Conservation (phyloP, 1,284 basidiomycete genomes). For the Sporisorium graminicola region DNA sequence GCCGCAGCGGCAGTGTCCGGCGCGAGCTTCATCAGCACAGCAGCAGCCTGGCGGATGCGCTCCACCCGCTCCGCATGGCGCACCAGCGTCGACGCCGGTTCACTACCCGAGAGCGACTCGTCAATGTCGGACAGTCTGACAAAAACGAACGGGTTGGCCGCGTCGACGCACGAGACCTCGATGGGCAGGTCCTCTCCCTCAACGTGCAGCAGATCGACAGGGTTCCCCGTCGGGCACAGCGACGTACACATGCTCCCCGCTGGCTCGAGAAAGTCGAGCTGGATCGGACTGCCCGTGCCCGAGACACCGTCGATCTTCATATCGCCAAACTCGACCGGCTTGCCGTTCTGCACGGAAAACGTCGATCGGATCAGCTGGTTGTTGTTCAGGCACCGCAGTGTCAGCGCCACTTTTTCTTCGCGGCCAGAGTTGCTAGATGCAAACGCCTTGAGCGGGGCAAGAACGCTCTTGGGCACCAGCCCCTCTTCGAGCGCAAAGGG, state of each 20-base stretch:
- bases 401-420: conserved; percentile 8
- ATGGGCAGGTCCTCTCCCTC: conserved; percentile 24
- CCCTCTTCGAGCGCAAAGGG: conserved; percentile 33
- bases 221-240: conserved; percentile 38
- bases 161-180: conserved; percentile 50
- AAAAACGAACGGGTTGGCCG: conserved; percentile 59
- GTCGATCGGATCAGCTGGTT: conserved; percentile 16
- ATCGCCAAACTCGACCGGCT: conserved; percentile 40
- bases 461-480: not conserved
- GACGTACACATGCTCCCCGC: conserved; percentile 15
- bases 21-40: conserved; percentile 23
- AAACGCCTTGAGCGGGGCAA: not conserved
- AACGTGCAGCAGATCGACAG: conserved; percentile 33
- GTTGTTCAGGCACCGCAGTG: conserved; percentile 22
- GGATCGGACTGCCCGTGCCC: conserved; percentile 41
- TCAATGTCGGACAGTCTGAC: conserved; percentile 30
- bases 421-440: not conserved
- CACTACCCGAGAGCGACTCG: not conserved
- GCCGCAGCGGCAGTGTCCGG: conserved; percentile 5
- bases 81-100: conserved; percentile 26
- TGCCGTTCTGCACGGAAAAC: conserved; percentile 40
- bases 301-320: conserved; percentile 58
- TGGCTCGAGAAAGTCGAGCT: conserved; percentile 42
- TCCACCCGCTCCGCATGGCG: conserved; percentile 30
- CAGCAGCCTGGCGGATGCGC: conserved; percentile 41